Percentiles rank a stretch among this genome's conserved stretches.
These are phyloP conservation scores for Xylaria bambusicola DNA, from an alignment of 495 filamentous ascomycete species.

Conservation along the genomic window DNA sequence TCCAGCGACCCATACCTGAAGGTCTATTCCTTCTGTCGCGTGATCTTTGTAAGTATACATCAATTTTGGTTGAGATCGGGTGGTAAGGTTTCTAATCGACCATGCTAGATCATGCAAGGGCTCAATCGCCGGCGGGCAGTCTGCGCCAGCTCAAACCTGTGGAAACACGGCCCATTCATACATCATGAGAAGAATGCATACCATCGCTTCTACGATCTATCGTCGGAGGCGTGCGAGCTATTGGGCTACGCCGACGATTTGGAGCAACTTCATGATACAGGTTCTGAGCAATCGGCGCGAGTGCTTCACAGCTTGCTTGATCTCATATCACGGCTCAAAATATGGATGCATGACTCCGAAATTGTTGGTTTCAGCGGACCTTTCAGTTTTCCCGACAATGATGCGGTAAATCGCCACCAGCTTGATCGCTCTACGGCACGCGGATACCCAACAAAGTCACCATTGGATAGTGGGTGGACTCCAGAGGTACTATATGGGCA, in stretches of 20 bases:
- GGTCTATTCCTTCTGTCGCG: slow-evolving; percentile 13
- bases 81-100: not conserved
- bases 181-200: slow-evolving; percentile 8
- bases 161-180: slow-evolving; percentile 6
- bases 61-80: not conserved
- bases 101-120: slow-evolving; percentile 10
- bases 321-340: not conserved
- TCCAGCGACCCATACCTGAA: slow-evolving; percentile 9
- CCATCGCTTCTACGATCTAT: slow-evolving; percentile 13
- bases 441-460: slow-evolving; percentile 12
- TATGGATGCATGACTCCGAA: not conserved
- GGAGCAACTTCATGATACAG: not conserved
- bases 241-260: slow-evolving; percentile 3
- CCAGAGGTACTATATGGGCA: slow-evolving; percentile 6
- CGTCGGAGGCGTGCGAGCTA: slow-evolving; percentile 2
- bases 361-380: slow-evolving; percentile 6
- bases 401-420: not conserved
- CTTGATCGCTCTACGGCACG: slow-evolving; percentile 12
- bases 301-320: not conserved
- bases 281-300: not conserved
- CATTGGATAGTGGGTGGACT: slow-evolving; percentile 4
- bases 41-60: slow-evolving; percentile 9
- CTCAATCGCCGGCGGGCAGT: slow-evolving; percentile 4
- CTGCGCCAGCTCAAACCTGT: slow-evolving; percentile 12
- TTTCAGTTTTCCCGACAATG: not conserved